phyloP scores from a whole-genome alignment of 2,329 filamentous ascomycete genomes.

The Hypoxylon sp. region DNA sequence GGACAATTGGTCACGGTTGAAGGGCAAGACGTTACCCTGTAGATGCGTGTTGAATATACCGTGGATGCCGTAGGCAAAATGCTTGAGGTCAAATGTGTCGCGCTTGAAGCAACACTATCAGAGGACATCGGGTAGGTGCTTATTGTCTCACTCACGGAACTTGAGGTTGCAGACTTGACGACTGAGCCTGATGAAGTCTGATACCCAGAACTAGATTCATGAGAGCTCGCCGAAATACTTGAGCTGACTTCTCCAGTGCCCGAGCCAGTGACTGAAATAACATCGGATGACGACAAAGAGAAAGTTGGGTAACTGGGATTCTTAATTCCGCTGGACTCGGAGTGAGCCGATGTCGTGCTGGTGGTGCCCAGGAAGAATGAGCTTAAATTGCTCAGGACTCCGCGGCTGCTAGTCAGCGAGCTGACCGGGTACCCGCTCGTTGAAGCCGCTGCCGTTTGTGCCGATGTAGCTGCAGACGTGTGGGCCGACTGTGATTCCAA shows the following conservation, averaged over 20 bases:
- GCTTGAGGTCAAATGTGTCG: slow-evolving; percentile 7
- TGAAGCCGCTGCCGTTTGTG: slow-evolving; percentile 2
- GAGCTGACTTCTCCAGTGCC: slow-evolving; percentile 11
- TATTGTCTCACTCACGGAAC: slow-evolving; percentile 4
- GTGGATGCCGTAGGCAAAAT: slow-evolving; percentile 40
- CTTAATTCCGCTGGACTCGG: slow-evolving; percentile 3
- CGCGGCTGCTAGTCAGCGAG: slow-evolving; percentile 33
- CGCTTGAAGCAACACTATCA: slow-evolving; percentile 12
- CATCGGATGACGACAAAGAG: slow-evolving; percentile 1
- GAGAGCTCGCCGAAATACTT: slow-evolving; percentile 10
- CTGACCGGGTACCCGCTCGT: slow-evolving; percentile 28
- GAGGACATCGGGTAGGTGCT: slow-evolving; percentile 21
- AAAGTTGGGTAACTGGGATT: slow-evolving; percentile 1
- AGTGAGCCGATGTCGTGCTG: slow-evolving; percentile 4
- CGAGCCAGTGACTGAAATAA: background rate
- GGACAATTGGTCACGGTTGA: slow-evolving; percentile 41
- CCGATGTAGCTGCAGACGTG: slow-evolving; percentile 6
- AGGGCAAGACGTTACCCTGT: slow-evolving; percentile 41
- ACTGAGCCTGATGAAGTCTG: slow-evolving; percentile 16
- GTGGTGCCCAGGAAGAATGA: slow-evolving; percentile 41
- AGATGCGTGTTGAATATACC: slow-evolving; percentile 34
- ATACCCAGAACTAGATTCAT: slow-evolving; percentile 18
- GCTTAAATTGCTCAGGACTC: slow-evolving; percentile 43
- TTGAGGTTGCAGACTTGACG: slow-evolving; percentile 9
- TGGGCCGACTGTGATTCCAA: background rate